Evolutionary conservation across 202 grass and related monocot genomes (phyloP).

Genomic region (Setaria viridis): DNA sequence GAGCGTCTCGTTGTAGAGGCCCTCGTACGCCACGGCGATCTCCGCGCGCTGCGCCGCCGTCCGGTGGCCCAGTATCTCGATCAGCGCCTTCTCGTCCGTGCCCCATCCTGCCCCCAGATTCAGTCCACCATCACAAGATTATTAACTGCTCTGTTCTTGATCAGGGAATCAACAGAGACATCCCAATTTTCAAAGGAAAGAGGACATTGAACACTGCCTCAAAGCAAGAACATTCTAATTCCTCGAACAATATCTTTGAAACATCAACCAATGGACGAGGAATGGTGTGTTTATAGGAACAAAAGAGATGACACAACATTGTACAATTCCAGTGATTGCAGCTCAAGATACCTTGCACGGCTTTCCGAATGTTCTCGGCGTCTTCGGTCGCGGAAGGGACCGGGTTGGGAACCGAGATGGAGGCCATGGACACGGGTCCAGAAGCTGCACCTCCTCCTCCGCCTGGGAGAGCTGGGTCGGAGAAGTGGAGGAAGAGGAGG

Average conservation of each 20-base stretch:
- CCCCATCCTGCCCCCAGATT: conserved; percentile 62
- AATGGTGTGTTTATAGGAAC: conserved; percentile 14
- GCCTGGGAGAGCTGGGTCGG: neutral
- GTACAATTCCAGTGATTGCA: neutral
- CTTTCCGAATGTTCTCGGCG: conserved; percentile 76
- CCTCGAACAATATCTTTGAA: neutral
- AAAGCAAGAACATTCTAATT: neutral
- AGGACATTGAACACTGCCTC: neutral
- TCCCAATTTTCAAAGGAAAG: neutral
- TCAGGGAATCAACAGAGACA: neutral
- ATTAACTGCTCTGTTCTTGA: neutral
- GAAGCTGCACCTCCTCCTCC: neutral
- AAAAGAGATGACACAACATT: neutral
- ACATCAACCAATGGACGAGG: neutral
- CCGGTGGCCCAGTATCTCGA: conserved; percentile 78
- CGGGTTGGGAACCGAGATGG: conserved; percentile 58
- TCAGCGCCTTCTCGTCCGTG: conserved; percentile 88
- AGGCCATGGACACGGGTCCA: conserved; percentile 60
- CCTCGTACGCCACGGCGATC: conserved; percentile 67
- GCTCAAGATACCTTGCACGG: conserved; percentile 66
- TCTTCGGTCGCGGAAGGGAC: conserved; percentile 63
- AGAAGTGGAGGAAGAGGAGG: conserved; percentile 50
- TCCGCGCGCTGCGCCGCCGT: conserved; percentile 72
- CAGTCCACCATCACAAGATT: neutral
- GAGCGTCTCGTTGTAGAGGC: conserved; percentile 69